Evolutionary conservation across 1,139 yeast species (phyloP), one percentile per base, ranked within the genome.

Genomic region (Nakaseomyces nivariensis): DNA sequence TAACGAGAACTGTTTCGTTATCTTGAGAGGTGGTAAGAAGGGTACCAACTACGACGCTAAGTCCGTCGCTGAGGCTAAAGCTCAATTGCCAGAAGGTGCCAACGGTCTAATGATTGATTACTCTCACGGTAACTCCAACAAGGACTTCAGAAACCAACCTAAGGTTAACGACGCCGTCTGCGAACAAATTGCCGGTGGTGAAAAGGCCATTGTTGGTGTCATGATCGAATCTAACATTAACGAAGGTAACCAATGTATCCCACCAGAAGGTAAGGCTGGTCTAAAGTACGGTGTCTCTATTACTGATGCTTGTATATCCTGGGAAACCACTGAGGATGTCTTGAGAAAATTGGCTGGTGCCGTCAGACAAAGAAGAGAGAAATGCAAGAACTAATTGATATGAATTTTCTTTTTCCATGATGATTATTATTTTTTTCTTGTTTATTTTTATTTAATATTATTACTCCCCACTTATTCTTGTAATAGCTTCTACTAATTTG

Each of bases 261-360:
- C 95, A 55, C 73, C 76, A 46, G 81, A 78, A 61, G 88, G 89
- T 59, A 85, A 83, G 67, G 71, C 73, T 17, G 81, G 81, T 47
- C 78, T 92, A 72, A 85, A 88, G 69, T 88, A 90, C 74, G 98
- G 98, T 72, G 96, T 89, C 53, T 85, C 95, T 51, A 88, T 92
- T 69, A 92, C 98, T 52, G 98, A 92, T 69, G 96, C 94, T 34
- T 92, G 98, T 74, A 95, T 92, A 49, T 76, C 85, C 51, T 89
- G 96, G 95, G 96, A 88, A 56, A 74, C 86, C 48, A 92, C 98
- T 46, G 95, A 77, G 47, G 73, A 66, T 31, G 90, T 90, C 81
- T 80, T 92, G 66, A 78, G 73, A 47, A 81, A 82, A 58, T 78
- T 92, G 60, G 85, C 96, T 50, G 76, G 71, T 48, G 95, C 97